These are phyloP conservation scores for Lippia alba DNA, from an alignment of 305 asterid genomes.

Conservation along the genomic window DNA sequence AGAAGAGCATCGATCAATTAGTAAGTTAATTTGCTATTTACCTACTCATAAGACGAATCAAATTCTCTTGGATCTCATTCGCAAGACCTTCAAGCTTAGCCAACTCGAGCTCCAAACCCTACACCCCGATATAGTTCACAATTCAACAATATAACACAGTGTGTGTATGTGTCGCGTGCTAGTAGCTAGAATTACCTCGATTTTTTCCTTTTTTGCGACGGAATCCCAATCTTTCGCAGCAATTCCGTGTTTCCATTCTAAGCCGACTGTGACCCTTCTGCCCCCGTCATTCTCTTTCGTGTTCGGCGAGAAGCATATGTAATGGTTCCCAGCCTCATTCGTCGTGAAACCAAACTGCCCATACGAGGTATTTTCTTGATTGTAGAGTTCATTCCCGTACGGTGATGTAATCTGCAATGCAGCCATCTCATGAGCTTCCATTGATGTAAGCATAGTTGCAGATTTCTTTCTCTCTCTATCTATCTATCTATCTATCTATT, in stretches of 20 bases:
- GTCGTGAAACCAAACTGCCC: constrained; percentile 56
- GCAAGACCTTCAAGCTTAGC: constrained; percentile 52
- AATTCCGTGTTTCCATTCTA: constrained; percentile 58
- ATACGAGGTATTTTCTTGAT: constrained; percentile 33
- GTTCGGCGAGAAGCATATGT: constrained; percentile 45
- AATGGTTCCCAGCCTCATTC: constrained; percentile 45
- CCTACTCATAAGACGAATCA: constrained; percentile 44
- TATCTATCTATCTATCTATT: too few species aligned
- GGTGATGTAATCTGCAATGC: constrained; percentile 52
- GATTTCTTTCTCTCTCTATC: too few species aligned
- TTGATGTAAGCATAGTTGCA: too few species aligned
- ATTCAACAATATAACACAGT: too few species aligned
- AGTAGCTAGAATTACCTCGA: constrained; percentile 35
- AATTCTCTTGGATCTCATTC: constrained; percentile 37
- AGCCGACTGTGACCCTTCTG: constrained; percentile 40
- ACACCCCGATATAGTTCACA: constrained; percentile 1
- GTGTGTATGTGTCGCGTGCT: too few species aligned
- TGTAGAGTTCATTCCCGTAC: constrained; percentile 41
- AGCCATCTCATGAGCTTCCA: not conserved
- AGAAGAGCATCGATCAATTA: not conserved
- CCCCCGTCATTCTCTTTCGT: constrained; percentile 23
- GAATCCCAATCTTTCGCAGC: constrained; percentile 61
- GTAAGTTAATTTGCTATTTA: constrained; percentile 2
- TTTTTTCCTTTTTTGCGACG: constrained; percentile 57
- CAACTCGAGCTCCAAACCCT: constrained; percentile 71